These are phyloP conservation scores for Acacia concinna DNA, from an alignment of 331 rosid species.

Conservation along the genomic window DNA sequence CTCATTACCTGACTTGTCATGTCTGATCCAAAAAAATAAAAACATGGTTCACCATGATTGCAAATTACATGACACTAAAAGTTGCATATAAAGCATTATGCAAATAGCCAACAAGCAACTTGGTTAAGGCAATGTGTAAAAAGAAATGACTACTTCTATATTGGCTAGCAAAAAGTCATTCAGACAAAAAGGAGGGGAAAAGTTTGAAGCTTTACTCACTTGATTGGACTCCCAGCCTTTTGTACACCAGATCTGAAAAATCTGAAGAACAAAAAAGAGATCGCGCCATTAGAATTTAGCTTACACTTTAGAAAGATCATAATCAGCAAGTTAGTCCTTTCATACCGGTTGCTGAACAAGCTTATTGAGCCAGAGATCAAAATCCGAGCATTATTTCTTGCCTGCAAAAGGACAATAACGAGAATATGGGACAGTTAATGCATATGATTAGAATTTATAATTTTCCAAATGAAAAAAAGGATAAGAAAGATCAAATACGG, in stretches of 20 bases:
- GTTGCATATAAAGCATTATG: background rate
- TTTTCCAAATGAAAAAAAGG: background rate
- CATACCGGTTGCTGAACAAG: conserved; percentile 84
- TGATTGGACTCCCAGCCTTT: conserved; percentile 71
- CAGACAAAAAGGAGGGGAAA: conserved; percentile 2
- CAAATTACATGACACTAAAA: background rate
- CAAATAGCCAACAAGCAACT: background rate
- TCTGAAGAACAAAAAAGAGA: conserved; percentile 46
- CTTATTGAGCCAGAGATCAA: conserved; percentile 87
- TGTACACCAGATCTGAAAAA: conserved; percentile 83
- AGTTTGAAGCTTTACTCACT: conserved; percentile 55
- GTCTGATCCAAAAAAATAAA: conserved; percentile 45
- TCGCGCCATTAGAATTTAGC: conserved; percentile 9
- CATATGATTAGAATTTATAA: conserved; percentile 11
- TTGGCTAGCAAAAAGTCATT: background rate
- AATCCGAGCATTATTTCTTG: conserved; percentile 95
- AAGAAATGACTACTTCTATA: background rate
- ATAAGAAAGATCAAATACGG: background rate
- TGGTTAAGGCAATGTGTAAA: background rate
- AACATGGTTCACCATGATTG: background rate
- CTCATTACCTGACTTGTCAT: conserved; percentile 83
- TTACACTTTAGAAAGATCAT: conserved; percentile 23
- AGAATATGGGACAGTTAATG: background rate
- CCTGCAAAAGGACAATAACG: conserved; percentile 49
- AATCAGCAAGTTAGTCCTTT: conserved; percentile 11